phyloP scores from a whole-genome alignment of 78 protist species.

The Creolimax fragrantissima region DNA sequence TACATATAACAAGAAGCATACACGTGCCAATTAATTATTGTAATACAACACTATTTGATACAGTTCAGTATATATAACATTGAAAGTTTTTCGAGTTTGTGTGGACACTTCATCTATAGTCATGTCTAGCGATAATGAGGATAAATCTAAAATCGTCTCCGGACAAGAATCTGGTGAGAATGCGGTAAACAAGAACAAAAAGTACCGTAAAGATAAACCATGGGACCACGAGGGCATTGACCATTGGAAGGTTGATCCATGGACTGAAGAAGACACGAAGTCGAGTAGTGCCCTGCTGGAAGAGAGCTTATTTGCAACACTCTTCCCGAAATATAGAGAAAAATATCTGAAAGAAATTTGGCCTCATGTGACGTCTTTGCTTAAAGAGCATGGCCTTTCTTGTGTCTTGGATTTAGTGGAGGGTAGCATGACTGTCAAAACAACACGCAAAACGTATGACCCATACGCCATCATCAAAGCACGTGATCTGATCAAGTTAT shows the following conservation, averaged over 20 bases:
- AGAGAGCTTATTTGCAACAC: slow-evolving; percentile 75
- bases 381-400: slow-evolving; percentile 57
- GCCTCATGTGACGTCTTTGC: slow-evolving; percentile 57
- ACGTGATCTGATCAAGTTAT: slow-evolving; percentile 80
- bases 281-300: slow-evolving; percentile 16
- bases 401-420: slow-evolving; percentile 82
- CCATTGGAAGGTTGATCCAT: slow-evolving; percentile 62
- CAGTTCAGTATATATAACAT: no score
- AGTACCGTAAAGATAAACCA: slow-evolving; percentile 34
- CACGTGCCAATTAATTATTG: no score
- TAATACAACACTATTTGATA: no score
- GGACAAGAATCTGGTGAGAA: no score
- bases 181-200: slow-evolving; percentile 7
- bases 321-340: slow-evolving; percentile 91
- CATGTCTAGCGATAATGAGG: no score
- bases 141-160: no score
- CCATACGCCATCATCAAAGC: slow-evolving; percentile 91
- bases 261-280: slow-evolving; percentile 36
- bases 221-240: slow-evolving; percentile 62
- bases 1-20: no score
- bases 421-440: slow-evolving; percentile 91
- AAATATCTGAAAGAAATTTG: slow-evolving; percentile 72
- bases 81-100: no score
- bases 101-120: no score
- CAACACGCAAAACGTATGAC: slow-evolving; percentile 93